Evolutionary conservation across 345 rosid species (phyloP).

Genomic region (Moricandia moricandioides): DNA sequence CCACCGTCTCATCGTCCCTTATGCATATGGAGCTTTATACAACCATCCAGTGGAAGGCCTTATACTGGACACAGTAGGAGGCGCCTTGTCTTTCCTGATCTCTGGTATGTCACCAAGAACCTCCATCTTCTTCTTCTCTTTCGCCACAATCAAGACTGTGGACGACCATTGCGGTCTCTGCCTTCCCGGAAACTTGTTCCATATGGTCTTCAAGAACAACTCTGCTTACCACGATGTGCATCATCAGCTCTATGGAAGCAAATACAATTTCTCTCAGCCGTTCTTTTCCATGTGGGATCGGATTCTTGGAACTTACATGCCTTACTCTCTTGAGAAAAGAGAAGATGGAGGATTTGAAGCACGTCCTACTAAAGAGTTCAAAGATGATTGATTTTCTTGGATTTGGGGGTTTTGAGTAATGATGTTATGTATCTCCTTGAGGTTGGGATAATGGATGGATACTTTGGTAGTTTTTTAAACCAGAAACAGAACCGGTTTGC

Average conservation of each 20-base stretch:
- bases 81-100: constrained; percentile 71
- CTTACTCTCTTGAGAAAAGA: constrained; percentile 71
- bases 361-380: constrained; percentile 51
- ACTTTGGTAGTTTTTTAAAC: constrained; percentile 1
- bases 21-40: constrained; percentile 80
- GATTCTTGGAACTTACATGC: constrained; percentile 87
- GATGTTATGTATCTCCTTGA: constrained; percentile 9
- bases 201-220: constrained; percentile 67
- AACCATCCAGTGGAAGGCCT: constrained; percentile 84
- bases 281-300: constrained; percentile 80
- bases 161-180: constrained; percentile 83
- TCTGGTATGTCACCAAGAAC: constrained; percentile 85
- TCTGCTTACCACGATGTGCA: constrained; percentile 84
- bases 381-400: constrained; percentile 40
- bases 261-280: constrained; percentile 79
- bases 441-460: background rate
- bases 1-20: constrained; percentile 83
- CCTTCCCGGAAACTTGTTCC: constrained; percentile 84
- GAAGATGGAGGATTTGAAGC: constrained; percentile 76
- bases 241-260: constrained; percentile 81
- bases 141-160: constrained; percentile 83
- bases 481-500: constrained; percentile 22
- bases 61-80: constrained; percentile 71
- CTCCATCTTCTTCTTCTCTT: constrained; percentile 83
- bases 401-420: background rate